Base-by-base conservation (phyloP, 495 filamentous ascomycete species). In the Xeromyces bisporus region DNA sequence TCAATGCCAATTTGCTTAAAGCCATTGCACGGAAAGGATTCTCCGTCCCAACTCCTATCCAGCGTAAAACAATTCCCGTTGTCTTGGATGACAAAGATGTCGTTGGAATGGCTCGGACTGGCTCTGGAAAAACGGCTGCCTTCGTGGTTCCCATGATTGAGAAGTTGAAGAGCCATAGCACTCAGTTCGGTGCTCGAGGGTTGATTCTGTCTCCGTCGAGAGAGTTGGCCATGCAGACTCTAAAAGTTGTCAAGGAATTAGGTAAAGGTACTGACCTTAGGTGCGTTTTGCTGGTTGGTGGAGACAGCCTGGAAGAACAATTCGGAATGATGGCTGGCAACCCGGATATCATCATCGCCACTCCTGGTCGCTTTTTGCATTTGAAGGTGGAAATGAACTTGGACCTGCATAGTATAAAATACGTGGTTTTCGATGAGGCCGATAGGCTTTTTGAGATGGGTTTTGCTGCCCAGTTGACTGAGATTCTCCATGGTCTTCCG, bases 71-170 rank as follows among this genome's bases (percentile, higher is more conserved):
- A 6, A 89, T 99, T 27, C 89, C 89, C 3, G 63, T 96, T 33
- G 66, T 94, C 25, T 63, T 93, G 46, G 82, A 93, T 26, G 70
- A 77, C 32, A 72, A 78, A 42, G 87, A 97, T 64, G 83, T 99
- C 3, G 85, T 96, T 6, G 89, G 83, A 35, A 99, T 96, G 91
- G 89, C 89, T 3, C 67, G 89, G 29, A 97, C 89, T 12, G 89
- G 89, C 50, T 92, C 83, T 23, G 89, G 89, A 50, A 97, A 97
- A 60, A 93, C 86, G 1, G 89, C 87, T 1, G 87, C 89, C 9
- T 97, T 97, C 50, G 83, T 97, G 3, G 87, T 97, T 34, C 89
- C 89, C 25, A 89, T 97, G 86, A 80, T 99, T 36, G 79, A 96
- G 60, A 81, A 78, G 32, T 61, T 99, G 38, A 91, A 82, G 54